Base-by-base conservation (phyloP, 352 stramenopile species). In the Lagenidium sp. region DNA sequence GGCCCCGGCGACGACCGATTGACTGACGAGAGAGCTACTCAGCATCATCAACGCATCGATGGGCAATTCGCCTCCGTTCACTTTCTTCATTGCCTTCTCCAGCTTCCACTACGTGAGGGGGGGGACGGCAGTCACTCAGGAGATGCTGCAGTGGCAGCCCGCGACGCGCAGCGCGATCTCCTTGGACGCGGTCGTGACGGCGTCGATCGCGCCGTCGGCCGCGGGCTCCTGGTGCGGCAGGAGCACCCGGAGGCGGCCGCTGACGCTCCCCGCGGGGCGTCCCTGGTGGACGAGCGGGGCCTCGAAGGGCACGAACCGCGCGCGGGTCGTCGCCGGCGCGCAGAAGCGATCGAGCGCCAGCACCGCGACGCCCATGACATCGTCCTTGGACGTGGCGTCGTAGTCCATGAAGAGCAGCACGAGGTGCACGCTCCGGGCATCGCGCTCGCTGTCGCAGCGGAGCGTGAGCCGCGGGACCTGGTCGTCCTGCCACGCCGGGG, bases 331-430 rank as follows among this genome's bases (percentile, higher is more conserved):
- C n/a, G n/a, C n/a, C n/a, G n/a, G n/a, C 13, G 59, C 47, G 26
- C 58, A 83, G 39, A 75, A 72, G 40, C 70, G 70, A 4, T 80
- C 68, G 22, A 91, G 54, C 19, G 66, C 75, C 23, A 88, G 44
- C 36, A 68, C 64, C 12, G 58, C 62, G 46, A 85, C 69, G 40
- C 75, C 73, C 35, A 94, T 70, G 11, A 76, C 46, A 32, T 91
- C 81, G 51, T 90, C 69, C 20, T 64, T 61, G 3, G 74, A 86
- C 20, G 70, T 82, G 15, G 71, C 62, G 51, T 94, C 78, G 57
- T 89, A 85, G 54, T 91, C 78, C 78, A 89, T 88, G 39, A 90
- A 35, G 21, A 85, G 43, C 35, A 94, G 57, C 13, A 85, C 58
- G 35, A 94, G 49, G 50, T 94, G 81, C 30, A 86, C 56, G 22